phyloP scores from a whole-genome alignment of 371 early-diverging fungal species.

The Neoconidiobolus thromboides region DNA sequence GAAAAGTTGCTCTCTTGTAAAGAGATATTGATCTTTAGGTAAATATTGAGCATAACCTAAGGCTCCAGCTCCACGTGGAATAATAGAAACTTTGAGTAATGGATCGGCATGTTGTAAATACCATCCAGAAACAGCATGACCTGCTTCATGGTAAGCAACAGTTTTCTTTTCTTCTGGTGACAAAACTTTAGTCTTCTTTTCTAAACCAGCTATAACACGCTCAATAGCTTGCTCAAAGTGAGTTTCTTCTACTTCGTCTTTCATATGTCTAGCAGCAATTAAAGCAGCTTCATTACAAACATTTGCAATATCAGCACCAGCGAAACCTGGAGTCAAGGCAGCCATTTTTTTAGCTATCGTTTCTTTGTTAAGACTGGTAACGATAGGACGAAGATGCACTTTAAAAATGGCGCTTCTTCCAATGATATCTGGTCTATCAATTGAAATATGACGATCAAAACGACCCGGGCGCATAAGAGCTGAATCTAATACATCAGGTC shows the following conservation, averaged over 20 bases:
- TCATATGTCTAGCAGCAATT: constrained; percentile 34
- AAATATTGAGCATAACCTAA: constrained; percentile 97
- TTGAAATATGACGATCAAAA: constrained; percentile 84
- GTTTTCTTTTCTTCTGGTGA: constrained; percentile 97
- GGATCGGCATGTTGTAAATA: constrained; percentile 90
- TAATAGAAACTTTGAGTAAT: constrained; percentile 92
- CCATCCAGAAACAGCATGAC: constrained; percentile 98
- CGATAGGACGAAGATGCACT: constrained; percentile 9
- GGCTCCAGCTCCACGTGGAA: constrained; percentile 89
- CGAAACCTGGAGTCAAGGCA: constrained; percentile 78
- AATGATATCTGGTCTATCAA: constrained; percentile 74
- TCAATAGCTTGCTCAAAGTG: constrained; percentile 97
- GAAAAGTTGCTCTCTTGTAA: constrained; percentile 73
- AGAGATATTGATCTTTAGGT: constrained; percentile 93
- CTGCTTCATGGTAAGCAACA: constrained; percentile 98
- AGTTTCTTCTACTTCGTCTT: constrained; percentile 34
- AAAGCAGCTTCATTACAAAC: constrained; percentile 93
- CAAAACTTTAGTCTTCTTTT: constrained; percentile 87
- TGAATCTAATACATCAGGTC: constrained; percentile 90
- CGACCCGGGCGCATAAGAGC: constrained; percentile 92
- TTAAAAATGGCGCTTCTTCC: constrained; percentile 32
- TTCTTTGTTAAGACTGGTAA: constrained; percentile 59
- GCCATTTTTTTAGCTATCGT: constrained; percentile 23
- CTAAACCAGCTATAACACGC: constrained; percentile 94
- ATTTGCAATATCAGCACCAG: constrained; percentile 94